phyloP scores from a whole-genome alignment of 495 filamentous ascomycete genomes.

The Echria macrotheca region DNA sequence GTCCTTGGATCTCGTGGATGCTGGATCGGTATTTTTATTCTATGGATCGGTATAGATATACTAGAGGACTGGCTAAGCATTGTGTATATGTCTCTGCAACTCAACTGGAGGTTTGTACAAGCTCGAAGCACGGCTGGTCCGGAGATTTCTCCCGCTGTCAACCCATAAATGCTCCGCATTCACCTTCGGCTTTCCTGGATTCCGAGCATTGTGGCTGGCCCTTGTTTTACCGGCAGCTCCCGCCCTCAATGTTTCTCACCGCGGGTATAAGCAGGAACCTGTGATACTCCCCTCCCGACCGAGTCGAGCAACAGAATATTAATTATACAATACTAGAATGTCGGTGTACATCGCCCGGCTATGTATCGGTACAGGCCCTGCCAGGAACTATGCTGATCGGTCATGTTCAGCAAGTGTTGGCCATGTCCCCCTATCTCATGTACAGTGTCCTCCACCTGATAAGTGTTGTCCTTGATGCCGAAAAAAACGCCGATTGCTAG shows the following conservation, averaged over 20 bases:
- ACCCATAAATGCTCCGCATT: background rate
- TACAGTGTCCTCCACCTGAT: slow-evolving; percentile 1
- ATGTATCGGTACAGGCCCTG: slow-evolving; percentile 21
- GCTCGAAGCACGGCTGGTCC: slow-evolving; percentile 1
- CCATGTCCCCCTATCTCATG: slow-evolving; percentile 9
- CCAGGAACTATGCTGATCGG: slow-evolving; percentile 11
- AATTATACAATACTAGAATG: slow-evolving; percentile 42
- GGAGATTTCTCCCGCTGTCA: background rate
- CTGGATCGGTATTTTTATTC: no score
- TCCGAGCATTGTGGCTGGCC: no score
- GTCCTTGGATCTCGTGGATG: no score
- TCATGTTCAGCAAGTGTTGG: slow-evolving; percentile 4
- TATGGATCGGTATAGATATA: no score
- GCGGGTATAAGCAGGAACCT: no score
- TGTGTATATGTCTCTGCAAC: no score
- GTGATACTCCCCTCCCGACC: no score
- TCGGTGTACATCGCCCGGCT: slow-evolving; percentile 16
- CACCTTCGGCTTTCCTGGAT: background rate
- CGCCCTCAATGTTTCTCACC: no score
- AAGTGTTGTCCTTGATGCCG: background rate
- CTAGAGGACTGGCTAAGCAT: no score
- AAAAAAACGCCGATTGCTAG: background rate
- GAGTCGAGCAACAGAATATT: slow-evolving; percentile 18
- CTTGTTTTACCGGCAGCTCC: no score
- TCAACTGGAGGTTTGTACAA: no score